Evolutionary conservation across 768 basidiomycete species (phyloP).

Genomic region (Terana coerulea): DNA sequence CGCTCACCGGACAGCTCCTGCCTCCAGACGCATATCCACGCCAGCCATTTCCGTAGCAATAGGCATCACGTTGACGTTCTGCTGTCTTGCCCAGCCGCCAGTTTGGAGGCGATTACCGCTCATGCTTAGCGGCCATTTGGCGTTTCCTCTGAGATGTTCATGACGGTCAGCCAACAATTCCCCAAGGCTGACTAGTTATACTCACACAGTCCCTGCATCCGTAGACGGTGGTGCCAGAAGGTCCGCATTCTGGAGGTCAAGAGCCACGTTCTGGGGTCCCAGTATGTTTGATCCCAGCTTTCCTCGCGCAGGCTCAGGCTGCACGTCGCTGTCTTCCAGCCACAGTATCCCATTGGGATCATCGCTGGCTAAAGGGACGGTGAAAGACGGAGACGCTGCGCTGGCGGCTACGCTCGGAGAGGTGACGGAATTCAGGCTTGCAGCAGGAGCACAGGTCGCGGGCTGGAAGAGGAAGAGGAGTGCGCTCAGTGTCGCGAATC

Average conservation of each 20-base stretch:
- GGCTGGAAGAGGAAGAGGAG: too few relatives aligned
- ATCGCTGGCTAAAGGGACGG: conserved; percentile 9
- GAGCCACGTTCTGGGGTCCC: conserved; percentile 24
- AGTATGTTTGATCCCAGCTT: conserved; percentile 20
- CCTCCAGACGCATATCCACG: conserved; percentile 30
- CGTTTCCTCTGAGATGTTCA: conserved; percentile 13
- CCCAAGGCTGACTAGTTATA: neutral
- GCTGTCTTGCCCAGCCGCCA: conserved; percentile 30
- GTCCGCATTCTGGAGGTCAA: conserved; percentile 26
- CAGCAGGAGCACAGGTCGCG: too few relatives aligned
- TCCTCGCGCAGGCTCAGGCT: conserved; percentile 18
- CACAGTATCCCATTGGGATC: conserved; percentile 15
- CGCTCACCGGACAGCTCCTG: conserved; percentile 26
- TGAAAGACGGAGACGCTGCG: conserved; percentile 2
- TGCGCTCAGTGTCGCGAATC: too few relatives aligned
- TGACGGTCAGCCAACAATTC: neutral
- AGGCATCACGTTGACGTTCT: conserved; percentile 24
- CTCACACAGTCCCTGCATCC: conserved; percentile 23
- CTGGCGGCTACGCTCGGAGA: neutral
- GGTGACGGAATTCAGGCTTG: too few relatives aligned
- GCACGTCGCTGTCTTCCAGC: conserved; percentile 5
- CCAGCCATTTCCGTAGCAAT: conserved; percentile 24
- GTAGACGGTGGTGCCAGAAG: conserved; percentile 24
- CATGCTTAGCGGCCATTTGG: conserved; percentile 27
- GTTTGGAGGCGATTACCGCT: conserved; percentile 29